A percentile compares a stretch with the other conserved stretches of the same genome.
Conservation (phyloP, 352 stramenopile genomes). For the Globisporangium cylindrosporum region DNA sequence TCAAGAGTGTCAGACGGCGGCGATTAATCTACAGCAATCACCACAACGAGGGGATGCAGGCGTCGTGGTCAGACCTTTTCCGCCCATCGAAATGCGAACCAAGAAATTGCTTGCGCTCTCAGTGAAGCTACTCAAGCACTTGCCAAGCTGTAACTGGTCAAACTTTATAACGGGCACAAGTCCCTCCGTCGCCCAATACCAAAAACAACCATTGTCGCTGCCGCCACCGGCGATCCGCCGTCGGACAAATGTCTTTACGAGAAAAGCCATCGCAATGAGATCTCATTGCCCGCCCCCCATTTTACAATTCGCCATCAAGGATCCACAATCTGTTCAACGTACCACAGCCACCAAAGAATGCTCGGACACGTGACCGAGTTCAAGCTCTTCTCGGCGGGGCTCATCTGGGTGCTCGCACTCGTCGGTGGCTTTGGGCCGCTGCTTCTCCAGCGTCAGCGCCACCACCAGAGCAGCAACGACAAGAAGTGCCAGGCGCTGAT, state of each 20-base stretch:
- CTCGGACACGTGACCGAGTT: slow-evolving; percentile 53
- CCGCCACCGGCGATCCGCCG: slow-evolving; percentile 1
- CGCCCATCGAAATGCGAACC: slow-evolving; percentile 1
- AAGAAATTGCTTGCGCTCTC: too few species aligned
- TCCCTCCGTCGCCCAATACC: not conserved
- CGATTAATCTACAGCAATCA: not conserved
- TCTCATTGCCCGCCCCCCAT: not conserved
- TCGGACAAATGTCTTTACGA: slow-evolving; percentile 6
- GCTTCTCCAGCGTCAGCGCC: slow-evolving; percentile 32
- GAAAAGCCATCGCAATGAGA: not conserved
- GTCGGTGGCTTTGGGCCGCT: slow-evolving; percentile 54
- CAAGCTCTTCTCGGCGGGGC: slow-evolving; percentile 54
- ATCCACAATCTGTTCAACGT: not conserved
- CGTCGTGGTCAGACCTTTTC: not conserved
- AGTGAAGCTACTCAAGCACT: too few species aligned
- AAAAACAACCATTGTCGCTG: not conserved
- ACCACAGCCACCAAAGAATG: not conserved
- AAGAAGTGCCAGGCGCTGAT: not conserved
- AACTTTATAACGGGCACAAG: slow-evolving; percentile 1
- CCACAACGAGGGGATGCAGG: not conserved
- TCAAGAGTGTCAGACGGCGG: not conserved
- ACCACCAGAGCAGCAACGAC: slow-evolving; percentile 28
- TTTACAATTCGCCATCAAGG: slow-evolving; percentile 7
- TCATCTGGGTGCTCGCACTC: slow-evolving; percentile 60
- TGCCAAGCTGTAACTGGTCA: too few species aligned